phyloP scores from a whole-genome alignment of 148 eudicot genomes.

The Rhododendron molle region DNA sequence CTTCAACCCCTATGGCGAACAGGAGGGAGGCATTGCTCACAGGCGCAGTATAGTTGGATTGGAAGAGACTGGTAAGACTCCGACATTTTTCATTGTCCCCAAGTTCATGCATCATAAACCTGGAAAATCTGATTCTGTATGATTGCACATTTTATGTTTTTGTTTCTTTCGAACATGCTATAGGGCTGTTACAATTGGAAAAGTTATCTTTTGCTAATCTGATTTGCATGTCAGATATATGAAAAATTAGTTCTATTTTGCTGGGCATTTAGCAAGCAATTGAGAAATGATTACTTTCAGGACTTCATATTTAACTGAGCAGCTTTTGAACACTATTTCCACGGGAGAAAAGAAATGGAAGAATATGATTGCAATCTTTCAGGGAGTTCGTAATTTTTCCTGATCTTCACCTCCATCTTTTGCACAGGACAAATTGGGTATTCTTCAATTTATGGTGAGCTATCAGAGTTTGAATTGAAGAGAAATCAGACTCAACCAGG shows the following conservation, averaged over 20 bases:
- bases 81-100: background rate
- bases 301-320: background rate
- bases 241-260: background rate
- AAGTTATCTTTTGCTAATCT: background rate
- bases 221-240: background rate
- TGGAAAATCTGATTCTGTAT: background rate
- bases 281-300: background rate
- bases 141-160: background rate
- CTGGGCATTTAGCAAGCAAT: background rate
- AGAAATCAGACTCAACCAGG: slow-evolving; percentile 14
- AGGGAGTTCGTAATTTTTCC: background rate
- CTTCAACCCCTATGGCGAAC: slow-evolving; percentile 58
- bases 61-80: slow-evolving; percentile 55
- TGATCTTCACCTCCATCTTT: background rate
- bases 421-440: slow-evolving; percentile 55
- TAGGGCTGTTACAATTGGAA: background rate
- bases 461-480: slow-evolving; percentile 54
- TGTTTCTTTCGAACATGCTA: background rate
- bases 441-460: slow-evolving; percentile 69
- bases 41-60: slow-evolving; percentile 18
- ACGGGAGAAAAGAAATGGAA: background rate
- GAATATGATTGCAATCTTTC: background rate
- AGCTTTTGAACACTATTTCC: background rate
- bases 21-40: slow-evolving; percentile 28
- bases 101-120: background rate